Conservation (phyloP, 2,329 filamentous ascomycete genomes). For the Colletotrichum brevisporum region DNA sequence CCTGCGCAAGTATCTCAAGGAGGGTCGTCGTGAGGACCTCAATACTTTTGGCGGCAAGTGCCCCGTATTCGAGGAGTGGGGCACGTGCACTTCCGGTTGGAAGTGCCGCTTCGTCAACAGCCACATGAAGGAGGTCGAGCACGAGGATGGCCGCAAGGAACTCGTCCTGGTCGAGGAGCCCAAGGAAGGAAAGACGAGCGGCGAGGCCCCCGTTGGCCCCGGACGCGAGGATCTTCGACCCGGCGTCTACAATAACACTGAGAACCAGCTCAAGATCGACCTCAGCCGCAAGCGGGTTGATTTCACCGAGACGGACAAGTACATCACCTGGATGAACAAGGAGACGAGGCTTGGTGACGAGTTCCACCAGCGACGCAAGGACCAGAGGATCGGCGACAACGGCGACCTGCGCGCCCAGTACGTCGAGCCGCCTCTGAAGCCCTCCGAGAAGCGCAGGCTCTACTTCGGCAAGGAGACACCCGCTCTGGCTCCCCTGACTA, state of each 20-base stretch:
- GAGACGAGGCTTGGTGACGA: constrained; percentile 60
- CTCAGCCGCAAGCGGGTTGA: constrained; percentile 80
- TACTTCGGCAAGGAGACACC: constrained; percentile 97
- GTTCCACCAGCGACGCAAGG: constrained; percentile 56
- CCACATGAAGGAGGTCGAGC: constrained; percentile 85
- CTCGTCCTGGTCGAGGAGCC: constrained; percentile 74
- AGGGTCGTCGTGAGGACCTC: constrained; percentile 86
- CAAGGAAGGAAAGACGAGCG: constrained; percentile 51
- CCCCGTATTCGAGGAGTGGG: constrained; percentile 83
- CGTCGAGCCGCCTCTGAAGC: constrained; percentile 86
- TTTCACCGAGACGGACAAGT: constrained; percentile 81
- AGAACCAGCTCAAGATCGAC: constrained; percentile 78
- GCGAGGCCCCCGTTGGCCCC: constrained; percentile 54
- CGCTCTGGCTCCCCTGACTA: constrained; percentile 93
- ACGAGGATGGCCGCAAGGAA: constrained; percentile 86
- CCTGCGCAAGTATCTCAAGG: constrained; percentile 84
- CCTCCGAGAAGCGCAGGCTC: constrained; percentile 92
- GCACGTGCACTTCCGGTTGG: constrained; percentile 88
- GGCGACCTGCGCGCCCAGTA: constrained; percentile 85
- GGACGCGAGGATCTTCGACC: constrained; percentile 64
- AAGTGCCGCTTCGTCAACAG: constrained; percentile 92
- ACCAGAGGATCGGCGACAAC: constrained; percentile 59
- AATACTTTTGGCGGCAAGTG: constrained; percentile 83
- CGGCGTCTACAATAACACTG: constrained; percentile 83
- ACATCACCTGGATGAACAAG: constrained; percentile 82